Evolutionary conservation across 2,329 filamentous ascomycete species (phyloP), one percentile per base, ranked within the genome.

Genomic region (Beauveria bassiana): DNA sequence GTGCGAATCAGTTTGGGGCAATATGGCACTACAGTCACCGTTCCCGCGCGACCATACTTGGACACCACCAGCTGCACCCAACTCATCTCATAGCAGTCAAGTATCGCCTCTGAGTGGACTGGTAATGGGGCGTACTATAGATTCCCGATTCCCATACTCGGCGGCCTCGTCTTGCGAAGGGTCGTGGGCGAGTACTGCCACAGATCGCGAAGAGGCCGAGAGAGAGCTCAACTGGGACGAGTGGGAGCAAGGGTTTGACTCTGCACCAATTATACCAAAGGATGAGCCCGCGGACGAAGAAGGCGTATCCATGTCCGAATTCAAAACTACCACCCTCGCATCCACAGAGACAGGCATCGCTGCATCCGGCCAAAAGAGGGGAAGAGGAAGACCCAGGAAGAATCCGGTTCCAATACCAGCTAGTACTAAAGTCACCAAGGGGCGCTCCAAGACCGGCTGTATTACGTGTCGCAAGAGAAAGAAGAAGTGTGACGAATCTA

Each of bases 331-430:
- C 28, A 72, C 71, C 18, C 63, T 67, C 24, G 63, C 66, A 22
- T 62, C 64, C 34, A 62, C 65, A 20, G 68, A 68, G 14, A 42
- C 65, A n/a, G 63, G 67, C 14, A 65, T 63, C 31, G 65, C 63
- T 49, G 64, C 62, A 20, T 63, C 63, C 8, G 62, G 70, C 1
- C 70, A 73, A 43, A 88, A 88, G 75, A 80, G 88, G 68, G 87
- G 87, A 67, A 84, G 92, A 69, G 92, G 92, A 40, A 83, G 92
- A 60, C 92, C 92, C 56, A 83, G 91, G 73, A 96, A 96, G 76
- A 86, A 92, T 68, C 89, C 90, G 45, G 77, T 89, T 20, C 81
- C 81, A 8, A 81, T 85, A 1, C 80, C 82, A 42, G 70, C 78
- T 18, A 75, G 85, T 55, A 84, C 82, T 69, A 96, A 95, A 71